Conservation (phyloP, 2,329 filamentous ascomycete genomes). For the Tolypocladium endophyticum region DNA sequence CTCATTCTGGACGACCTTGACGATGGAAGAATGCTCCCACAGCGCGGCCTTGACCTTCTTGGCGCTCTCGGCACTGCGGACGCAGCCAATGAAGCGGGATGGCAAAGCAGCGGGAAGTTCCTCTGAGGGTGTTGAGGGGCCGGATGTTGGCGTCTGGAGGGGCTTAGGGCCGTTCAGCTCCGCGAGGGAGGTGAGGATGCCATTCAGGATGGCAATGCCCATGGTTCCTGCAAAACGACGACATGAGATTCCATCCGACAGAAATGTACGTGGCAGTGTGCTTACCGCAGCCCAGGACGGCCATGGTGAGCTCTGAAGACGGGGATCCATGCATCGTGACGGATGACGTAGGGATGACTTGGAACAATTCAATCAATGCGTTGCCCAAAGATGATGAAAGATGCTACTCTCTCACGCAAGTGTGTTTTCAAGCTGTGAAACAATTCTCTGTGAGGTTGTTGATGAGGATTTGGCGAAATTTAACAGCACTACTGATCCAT, state of each 20-base stretch:
- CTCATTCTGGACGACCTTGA: conserved; percentile 60
- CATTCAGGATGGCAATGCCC: conserved; percentile 74
- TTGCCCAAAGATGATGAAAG: background rate
- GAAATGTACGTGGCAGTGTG: conserved; percentile 9
- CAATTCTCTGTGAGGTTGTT: background rate
- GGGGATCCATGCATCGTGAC: conserved; percentile 22
- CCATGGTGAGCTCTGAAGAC: conserved; percentile 52
- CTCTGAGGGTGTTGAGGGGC: conserved; percentile 32
- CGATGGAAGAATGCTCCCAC: conserved; percentile 46
- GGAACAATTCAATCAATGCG: background rate
- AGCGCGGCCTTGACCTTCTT: conserved; percentile 58
- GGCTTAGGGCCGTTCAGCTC: conserved; percentile 36
- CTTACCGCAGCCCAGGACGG: conserved; percentile 73
- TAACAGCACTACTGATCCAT: background rate
- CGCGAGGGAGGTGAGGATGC: conserved; percentile 62
- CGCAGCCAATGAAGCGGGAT: conserved; percentile 70
- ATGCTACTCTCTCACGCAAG: too few relatives aligned
- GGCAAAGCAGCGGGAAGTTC: conserved; percentile 51
- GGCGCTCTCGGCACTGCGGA: conserved; percentile 58
- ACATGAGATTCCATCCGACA: background rate
- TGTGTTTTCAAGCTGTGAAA: background rate
- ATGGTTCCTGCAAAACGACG: conserved; percentile 52
- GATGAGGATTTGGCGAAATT: background rate
- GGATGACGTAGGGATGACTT: conserved; percentile 2
- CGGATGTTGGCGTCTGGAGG: conserved; percentile 30